Evolutionary conservation across 202 grass and related monocot species (phyloP).

Genomic region (Cymbopogon flexuosus): DNA sequence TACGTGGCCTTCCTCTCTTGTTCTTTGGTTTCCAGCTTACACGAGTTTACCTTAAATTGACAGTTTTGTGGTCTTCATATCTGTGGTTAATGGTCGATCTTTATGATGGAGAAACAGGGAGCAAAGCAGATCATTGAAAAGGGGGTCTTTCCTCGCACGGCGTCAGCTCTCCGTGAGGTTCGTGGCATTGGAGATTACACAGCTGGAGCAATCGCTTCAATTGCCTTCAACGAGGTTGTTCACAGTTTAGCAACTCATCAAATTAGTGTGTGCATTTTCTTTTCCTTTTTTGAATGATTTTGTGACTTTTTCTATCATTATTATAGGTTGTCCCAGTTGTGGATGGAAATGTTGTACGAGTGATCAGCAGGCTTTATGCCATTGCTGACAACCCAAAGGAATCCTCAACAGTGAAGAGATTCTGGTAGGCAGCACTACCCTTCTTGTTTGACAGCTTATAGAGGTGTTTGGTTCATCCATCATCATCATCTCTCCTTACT

Average conservation of each 20-base stretch:
- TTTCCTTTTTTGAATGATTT: slow-evolving; percentile 11
- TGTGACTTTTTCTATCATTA: slow-evolving; percentile 1
- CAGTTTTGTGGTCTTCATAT: background rate
- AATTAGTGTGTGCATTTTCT: background rate
- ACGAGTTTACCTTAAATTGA: background rate
- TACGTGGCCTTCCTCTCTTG: background rate
- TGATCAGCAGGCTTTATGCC: slow-evolving; percentile 75
- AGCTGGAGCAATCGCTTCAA: slow-evolving; percentile 88
- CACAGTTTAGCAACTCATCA: background rate
- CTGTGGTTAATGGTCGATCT: background rate
- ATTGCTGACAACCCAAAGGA: slow-evolving; percentile 84
- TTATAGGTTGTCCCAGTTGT: slow-evolving; percentile 69
- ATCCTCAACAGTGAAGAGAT: slow-evolving; percentile 66
- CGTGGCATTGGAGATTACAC: slow-evolving; percentile 90
- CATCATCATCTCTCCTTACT: background rate
- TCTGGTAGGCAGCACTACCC: slow-evolving; percentile 50
- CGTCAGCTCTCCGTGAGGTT: slow-evolving; percentile 53
- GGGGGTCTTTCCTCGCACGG: slow-evolving; percentile 59
- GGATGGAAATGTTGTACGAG: slow-evolving; percentile 86
- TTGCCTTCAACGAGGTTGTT: slow-evolving; percentile 80
- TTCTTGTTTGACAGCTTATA: background rate
- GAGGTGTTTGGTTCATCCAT: background rate
- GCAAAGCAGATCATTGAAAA: slow-evolving; percentile 66
- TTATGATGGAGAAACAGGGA: slow-evolving; percentile 50
- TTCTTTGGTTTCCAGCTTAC: background rate